Base-by-base conservation (phyloP, 2,329 filamentous ascomycete genomes). In the Akanthomyces lecanii region DNA sequence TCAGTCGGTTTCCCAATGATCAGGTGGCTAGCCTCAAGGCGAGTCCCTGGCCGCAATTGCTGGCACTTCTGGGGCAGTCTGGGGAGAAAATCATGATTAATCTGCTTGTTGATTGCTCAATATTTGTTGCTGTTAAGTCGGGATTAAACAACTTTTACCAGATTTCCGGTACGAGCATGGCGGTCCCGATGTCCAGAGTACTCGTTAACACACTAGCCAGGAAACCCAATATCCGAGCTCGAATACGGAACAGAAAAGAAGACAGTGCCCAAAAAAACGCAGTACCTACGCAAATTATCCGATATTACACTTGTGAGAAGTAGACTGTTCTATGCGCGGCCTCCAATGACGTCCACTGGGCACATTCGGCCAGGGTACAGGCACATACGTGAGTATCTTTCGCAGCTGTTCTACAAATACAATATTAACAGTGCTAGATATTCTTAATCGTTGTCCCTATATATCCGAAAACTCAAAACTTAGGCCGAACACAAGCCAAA, bases 261-360 rank as follows among this genome's bases (percentile, higher is more conserved):
- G 10, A 16, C 21, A 12, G 28, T 16, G 2, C 23, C 30, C 11
- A 14, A 45, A 47, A 52, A 14, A 4, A 12, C 50, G 16, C 25
- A 42, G 18, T 21, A 12, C 2, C 7, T 48, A 1, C 65, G 60
- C 53, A 71, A 75, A 18, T 78, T 81, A 11, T 83, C 83, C 47
- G 83, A 86, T 18, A 92, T 98, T 63, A 77, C 80, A 1, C 89
- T 99, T 69, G 85, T 93, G 53, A 87, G 93, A 64, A 92, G 85
- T 70, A 86, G 92, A 23, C 96, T 97, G 80, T 81, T 98, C 56
- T 98, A 97, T 75, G 89, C 90, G 25, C 87, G 86, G 68, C 85
- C 92, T 23, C 82, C 85, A 1, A 78, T 93, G 36, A 94, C 89
- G 69, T 80, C 85, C 3, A 84, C 84, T 67, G 88, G 89, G 3